Evolutionary conservation across 176 grass and related monocot genomes (phyloP).

Genomic region (Coix lacrymajobi): DNA sequence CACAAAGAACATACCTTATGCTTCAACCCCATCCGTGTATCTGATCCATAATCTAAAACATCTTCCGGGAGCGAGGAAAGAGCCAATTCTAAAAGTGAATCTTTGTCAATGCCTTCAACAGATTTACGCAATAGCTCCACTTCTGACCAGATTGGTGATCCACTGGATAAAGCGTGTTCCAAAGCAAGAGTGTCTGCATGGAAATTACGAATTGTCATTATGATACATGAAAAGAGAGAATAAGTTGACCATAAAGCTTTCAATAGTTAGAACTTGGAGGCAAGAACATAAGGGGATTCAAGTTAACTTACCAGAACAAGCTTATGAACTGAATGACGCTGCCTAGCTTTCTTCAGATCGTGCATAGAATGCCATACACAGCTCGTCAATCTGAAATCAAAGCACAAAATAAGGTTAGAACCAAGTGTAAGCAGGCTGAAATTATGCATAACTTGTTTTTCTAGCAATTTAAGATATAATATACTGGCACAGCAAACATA

Average conservation of each 20-base stretch:
- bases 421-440: conserved; percentile 24
- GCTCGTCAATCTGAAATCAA: conserved; percentile 80
- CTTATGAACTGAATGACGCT: conserved; percentile 95
- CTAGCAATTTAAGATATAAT: not conserved
- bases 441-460: not conserved
- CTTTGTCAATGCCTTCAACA: conserved; percentile 90
- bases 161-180: conserved; percentile 81
- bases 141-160: conserved; percentile 69
- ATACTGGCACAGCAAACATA: not conserved
- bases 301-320: conserved; percentile 74
- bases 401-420: conserved; percentile 11
- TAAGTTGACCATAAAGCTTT: conserved; percentile 6
- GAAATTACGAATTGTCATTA: conserved; percentile 8
- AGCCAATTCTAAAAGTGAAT: conserved; percentile 81
- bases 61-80: conserved; percentile 86
- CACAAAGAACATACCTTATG: conserved; percentile 55
- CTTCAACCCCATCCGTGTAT: conserved; percentile 70
- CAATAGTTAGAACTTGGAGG: conserved; percentile 13
- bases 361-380: conserved; percentile 98
- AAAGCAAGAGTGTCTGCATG: conserved; percentile 71
- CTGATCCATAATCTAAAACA: conserved; percentile 67
- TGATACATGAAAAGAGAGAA: conserved; percentile 20
- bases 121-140: conserved; percentile 67
- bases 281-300: conserved; percentile 1
- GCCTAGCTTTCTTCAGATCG: conserved; percentile 94